These are phyloP conservation scores for Pythium scleroteichum DNA, from an alignment of 352 stramenopile species.

Conservation along the genomic window DNA sequence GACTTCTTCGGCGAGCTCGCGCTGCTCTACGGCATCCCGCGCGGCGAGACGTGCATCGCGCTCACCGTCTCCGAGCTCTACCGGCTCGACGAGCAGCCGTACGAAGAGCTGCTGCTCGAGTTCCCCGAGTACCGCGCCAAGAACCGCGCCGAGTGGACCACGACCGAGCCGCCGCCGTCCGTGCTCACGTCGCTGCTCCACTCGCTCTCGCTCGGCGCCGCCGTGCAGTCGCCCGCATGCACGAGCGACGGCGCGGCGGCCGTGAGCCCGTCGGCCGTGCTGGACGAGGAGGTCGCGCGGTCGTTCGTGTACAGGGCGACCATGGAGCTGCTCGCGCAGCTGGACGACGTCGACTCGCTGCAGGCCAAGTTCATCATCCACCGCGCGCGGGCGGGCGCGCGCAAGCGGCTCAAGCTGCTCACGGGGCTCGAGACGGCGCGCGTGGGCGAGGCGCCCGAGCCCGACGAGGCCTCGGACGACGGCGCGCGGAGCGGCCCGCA, in stretches of 20 bases:
- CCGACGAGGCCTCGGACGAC: constrained; percentile 3
- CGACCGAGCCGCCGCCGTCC: constrained; percentile 23
- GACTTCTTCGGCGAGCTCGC: constrained; percentile 66
- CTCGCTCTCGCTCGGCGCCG: constrained; percentile 13
- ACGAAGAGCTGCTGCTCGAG: constrained; percentile 60
- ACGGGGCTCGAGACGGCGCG: constrained; percentile 26
- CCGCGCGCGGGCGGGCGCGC: constrained; percentile 37
- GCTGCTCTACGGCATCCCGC: constrained; percentile 59
- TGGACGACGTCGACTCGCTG: constrained; percentile 43
- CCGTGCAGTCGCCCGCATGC: constrained; percentile 2
- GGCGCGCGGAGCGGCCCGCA: constrained; percentile 1
- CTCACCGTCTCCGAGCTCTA: constrained; percentile 65
- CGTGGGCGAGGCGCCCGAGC: neutral
- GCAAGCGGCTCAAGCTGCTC: constrained; percentile 31
- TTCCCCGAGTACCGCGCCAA: constrained; percentile 66
- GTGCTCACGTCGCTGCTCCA: constrained; percentile 25
- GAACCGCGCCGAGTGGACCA: constrained; percentile 62
- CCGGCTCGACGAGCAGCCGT: constrained; percentile 57
- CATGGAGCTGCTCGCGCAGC: constrained; percentile 50
- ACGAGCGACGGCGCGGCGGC: neutral
- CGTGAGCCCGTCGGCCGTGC: constrained; percentile 4
- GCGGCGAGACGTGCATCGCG: constrained; percentile 63
- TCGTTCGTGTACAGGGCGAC: constrained; percentile 55
- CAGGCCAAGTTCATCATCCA: constrained; percentile 54
- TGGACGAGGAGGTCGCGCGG: constrained; percentile 43